A percentile compares a stretch with the other conserved stretches of the same genome.
Conservation (phyloP, 495 filamentous ascomycete genomes). For the Aspergillus cavernicola region DNA sequence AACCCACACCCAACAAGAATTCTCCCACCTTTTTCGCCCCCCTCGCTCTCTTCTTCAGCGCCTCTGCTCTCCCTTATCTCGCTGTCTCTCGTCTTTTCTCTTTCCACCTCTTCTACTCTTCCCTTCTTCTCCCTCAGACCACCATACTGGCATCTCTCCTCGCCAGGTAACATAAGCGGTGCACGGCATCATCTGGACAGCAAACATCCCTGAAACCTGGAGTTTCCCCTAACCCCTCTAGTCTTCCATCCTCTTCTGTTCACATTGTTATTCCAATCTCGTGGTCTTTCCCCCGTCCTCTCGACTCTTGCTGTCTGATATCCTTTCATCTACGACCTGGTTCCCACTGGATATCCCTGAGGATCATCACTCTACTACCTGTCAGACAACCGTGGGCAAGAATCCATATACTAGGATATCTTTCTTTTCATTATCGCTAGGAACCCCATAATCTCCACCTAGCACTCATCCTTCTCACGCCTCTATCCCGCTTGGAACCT, state of each 20-base stretch:
- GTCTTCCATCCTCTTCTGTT: not conserved
- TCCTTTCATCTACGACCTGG: conserved; percentile 11
- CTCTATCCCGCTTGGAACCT: conserved; percentile 17
- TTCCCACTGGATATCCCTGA: conserved; percentile 15
- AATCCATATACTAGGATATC: conserved; percentile 16
- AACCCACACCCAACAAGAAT: conserved; percentile 10
- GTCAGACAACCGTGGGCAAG: conserved; percentile 17
- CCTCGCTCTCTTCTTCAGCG: conserved; percentile 18
- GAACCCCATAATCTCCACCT: conserved; percentile 14
- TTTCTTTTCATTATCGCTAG: conserved; percentile 19
- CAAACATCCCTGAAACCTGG: conserved; percentile 13
- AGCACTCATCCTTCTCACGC: conserved; percentile 10
- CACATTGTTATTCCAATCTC: conserved; percentile 10
- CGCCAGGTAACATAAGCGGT: conserved; percentile 18
- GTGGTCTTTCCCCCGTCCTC: conserved; percentile 5
- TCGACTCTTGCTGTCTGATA: conserved; percentile 8
- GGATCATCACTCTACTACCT: conserved; percentile 8
- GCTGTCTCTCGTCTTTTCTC: conserved; percentile 14
- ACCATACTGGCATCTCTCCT: conserved; percentile 26
- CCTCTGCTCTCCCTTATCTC: conserved; percentile 15
- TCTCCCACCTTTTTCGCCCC: conserved; percentile 20
- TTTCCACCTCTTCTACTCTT: conserved; percentile 17
- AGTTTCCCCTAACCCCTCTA: conserved; percentile 12
- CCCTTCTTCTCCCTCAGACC: conserved; percentile 16
- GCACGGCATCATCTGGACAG: conserved; percentile 9